Percentiles rank a stretch among this genome's conserved stretches.
Conservation (phyloP, 2,329 filamentous ascomycete species). For the Pseudogymnoascus sp. region DNA sequence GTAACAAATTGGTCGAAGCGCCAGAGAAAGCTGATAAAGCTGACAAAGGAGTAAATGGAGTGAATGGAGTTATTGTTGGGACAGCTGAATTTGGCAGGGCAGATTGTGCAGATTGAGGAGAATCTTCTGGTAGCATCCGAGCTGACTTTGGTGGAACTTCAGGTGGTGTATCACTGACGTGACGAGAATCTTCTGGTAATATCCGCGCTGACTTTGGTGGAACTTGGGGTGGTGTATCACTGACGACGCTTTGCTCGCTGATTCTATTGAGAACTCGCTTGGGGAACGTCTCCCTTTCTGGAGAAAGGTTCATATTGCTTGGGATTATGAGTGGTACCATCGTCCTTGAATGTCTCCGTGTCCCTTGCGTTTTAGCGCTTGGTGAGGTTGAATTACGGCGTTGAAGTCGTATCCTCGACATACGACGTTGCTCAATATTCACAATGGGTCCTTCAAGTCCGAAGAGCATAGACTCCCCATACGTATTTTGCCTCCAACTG, state of each 20-base stretch:
- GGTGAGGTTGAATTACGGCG: slow-evolving; percentile 16
- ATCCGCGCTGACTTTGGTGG: slow-evolving; percentile 34
- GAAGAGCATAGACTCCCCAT: slow-evolving; percentile 29
- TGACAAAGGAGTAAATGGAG: slow-evolving; percentile 37
- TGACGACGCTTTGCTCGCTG: slow-evolving; percentile 21
- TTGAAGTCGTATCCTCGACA: neutral
- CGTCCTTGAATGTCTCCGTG: slow-evolving; percentile 33
- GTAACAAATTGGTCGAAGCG: neutral
- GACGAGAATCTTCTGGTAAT: too few species aligned
- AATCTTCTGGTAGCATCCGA: slow-evolving; percentile 36
- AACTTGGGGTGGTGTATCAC: slow-evolving; percentile 34
- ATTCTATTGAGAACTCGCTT: slow-evolving; percentile 13
- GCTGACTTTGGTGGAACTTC: too few species aligned
- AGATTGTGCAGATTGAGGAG: slow-evolving; percentile 33
- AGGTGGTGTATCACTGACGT: too few species aligned
- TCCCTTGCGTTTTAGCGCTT: slow-evolving; percentile 4
- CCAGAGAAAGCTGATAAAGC: slow-evolving; percentile 10
- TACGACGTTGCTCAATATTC: slow-evolving; percentile 17
- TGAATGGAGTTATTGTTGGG: slow-evolving; percentile 28
- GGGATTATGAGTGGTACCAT: slow-evolving; percentile 52
- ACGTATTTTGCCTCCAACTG: slow-evolving; percentile 39
- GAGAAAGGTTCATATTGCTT: slow-evolving; percentile 12
- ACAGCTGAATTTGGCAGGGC: neutral
- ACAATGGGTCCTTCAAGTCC: slow-evolving; percentile 27
- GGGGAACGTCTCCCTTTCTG: slow-evolving; percentile 13